Evolutionary conservation across 1,284 basidiomycete species (phyloP).

Genomic region (Trichosporon faecale): DNA sequence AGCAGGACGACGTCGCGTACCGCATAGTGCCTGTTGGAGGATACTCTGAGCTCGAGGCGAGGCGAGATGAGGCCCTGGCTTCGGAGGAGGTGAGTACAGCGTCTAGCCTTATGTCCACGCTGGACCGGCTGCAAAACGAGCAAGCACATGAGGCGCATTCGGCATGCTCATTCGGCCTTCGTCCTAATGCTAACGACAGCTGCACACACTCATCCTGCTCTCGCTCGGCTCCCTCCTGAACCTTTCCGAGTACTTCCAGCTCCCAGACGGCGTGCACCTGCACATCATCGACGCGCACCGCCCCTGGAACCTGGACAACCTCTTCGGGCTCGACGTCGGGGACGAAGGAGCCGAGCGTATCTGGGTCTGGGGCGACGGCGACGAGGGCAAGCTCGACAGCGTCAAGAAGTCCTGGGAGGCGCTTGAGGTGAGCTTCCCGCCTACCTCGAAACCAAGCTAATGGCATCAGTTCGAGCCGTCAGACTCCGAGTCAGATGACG

Average conservation of each 20-base stretch:
- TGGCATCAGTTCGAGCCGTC: conserved; percentile 41
- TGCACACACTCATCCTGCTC: conserved; percentile 85
- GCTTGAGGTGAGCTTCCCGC: conserved; percentile 60
- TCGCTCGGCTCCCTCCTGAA: conserved; percentile 90
- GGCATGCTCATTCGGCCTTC: no score
- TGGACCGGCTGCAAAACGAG: no score
- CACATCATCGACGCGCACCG: conserved; percentile 94
- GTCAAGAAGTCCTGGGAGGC: conserved; percentile 59
- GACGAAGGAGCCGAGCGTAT: conserved; percentile 56
- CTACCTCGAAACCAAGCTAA: not conserved
- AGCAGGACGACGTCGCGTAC: conserved; percentile 89
- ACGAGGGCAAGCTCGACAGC: conserved; percentile 60
- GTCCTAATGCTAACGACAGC: conserved; percentile 58
- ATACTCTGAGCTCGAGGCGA: conserved; percentile 66
- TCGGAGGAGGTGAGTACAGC: conserved; percentile 25
- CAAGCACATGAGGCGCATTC: no score
- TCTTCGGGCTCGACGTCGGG: conserved; percentile 65
- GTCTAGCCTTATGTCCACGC: no score
- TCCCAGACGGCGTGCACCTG: conserved; percentile 58
- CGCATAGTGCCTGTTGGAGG: conserved; percentile 89
- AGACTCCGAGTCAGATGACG: conserved; percentile 43
- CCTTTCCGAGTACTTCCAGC: conserved; percentile 60
- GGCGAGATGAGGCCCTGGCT: conserved; percentile 63
- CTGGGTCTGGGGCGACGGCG: conserved; percentile 84
- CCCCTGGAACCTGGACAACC: conserved; percentile 83